Percentiles rank a stretch among this genome's conserved stretches.
Evolutionary conservation across 192 early-diverging fungal species (phyloP).

Genomic region (Haplosporangium gracile): DNA sequence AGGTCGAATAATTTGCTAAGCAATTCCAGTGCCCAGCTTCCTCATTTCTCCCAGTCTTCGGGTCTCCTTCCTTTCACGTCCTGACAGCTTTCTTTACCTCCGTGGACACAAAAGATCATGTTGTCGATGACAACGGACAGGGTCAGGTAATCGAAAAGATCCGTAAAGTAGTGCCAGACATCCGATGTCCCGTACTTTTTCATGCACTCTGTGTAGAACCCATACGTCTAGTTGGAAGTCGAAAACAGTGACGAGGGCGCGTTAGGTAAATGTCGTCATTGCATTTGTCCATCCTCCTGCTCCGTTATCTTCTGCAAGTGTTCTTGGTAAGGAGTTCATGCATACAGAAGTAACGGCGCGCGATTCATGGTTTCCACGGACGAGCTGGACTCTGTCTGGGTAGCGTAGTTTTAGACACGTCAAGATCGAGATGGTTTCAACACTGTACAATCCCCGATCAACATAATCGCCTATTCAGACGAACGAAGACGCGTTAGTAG

Average conservation of each 20-base stretch:
- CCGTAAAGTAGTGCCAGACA: constrained; percentile 95
- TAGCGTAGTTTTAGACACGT: constrained; percentile 91
- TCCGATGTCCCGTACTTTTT: constrained; percentile 85
- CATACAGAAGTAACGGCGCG: constrained; percentile 89
- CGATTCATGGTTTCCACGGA: constrained; percentile 96
- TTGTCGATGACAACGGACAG: constrained; percentile 91
- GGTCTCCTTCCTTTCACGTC: not conserved
- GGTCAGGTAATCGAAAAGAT: constrained; percentile 94
- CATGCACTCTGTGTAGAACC: constrained; percentile 94
- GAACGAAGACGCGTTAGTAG: not conserved
- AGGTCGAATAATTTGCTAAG: constrained; percentile 15
- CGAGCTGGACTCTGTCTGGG: constrained; percentile 88
- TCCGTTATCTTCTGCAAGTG: too few relatives aligned
- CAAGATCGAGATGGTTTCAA: constrained; percentile 94
- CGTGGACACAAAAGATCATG: constrained; percentile 95
- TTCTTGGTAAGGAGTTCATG: not conserved
- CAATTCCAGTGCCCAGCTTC: not conserved
- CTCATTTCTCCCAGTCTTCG: not conserved
- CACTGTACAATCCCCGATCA: constrained; percentile 86
- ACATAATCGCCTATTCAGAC: constrained; percentile 82
- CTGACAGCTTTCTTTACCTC: constrained; percentile 65
- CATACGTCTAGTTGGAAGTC: constrained; percentile 75
- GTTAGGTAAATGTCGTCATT: not conserved
- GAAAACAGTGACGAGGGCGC: not conserved
- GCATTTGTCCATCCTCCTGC: not conserved